Percentiles rank a stretch among this genome's conserved stretches.
Evolutionary conservation across 2,329 filamentous ascomycete genomes (phyloP).

Genomic region (Cercospora zeina): DNA sequence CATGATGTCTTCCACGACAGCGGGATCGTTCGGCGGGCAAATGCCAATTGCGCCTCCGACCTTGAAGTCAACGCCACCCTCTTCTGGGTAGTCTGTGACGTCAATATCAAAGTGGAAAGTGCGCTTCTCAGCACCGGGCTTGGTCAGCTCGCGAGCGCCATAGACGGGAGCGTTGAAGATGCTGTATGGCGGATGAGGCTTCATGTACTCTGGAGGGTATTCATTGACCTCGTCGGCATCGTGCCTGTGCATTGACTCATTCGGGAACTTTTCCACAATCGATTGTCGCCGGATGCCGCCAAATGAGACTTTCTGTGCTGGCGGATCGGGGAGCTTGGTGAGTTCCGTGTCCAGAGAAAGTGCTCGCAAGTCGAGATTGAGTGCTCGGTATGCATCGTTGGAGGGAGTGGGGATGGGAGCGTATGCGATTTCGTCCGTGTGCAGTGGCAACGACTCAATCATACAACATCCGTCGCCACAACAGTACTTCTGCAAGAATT

Average conservation of each 20-base stretch:
- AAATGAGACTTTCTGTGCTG: constrained; percentile 68
- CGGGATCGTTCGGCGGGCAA: constrained; percentile 78
- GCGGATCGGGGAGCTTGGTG: constrained; percentile 69
- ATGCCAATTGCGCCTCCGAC: constrained; percentile 95
- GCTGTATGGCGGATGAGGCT: constrained; percentile 89
- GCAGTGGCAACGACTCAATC: constrained; percentile 55
- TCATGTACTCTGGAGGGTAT: constrained; percentile 84
- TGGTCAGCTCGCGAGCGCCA: constrained; percentile 81
- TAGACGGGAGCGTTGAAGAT: constrained; percentile 89
- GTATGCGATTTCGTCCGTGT: constrained; percentile 47
- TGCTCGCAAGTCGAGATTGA: constrained; percentile 73
- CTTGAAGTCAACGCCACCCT: constrained; percentile 85
- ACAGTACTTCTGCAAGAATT: constrained; percentile 63
- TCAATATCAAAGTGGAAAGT: constrained; percentile 98
- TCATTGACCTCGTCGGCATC: constrained; percentile 46
- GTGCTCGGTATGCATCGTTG: constrained; percentile 79
- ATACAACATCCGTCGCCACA: constrained; percentile 66
- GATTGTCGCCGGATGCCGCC: constrained; percentile 34
- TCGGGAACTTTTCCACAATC: constrained; percentile 59
- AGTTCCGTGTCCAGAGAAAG: constrained; percentile 70
- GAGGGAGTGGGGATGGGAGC: constrained; percentile 63
- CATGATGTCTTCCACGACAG: constrained; percentile 78
- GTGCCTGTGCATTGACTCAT: constrained; percentile 47
- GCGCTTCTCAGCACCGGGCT: constrained; percentile 85
- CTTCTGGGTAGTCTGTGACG: constrained; percentile 87